These are phyloP conservation scores for Stachybotrys echinatus DNA, from an alignment of 2,329 filamentous ascomycete species.

Conservation along the genomic window DNA sequence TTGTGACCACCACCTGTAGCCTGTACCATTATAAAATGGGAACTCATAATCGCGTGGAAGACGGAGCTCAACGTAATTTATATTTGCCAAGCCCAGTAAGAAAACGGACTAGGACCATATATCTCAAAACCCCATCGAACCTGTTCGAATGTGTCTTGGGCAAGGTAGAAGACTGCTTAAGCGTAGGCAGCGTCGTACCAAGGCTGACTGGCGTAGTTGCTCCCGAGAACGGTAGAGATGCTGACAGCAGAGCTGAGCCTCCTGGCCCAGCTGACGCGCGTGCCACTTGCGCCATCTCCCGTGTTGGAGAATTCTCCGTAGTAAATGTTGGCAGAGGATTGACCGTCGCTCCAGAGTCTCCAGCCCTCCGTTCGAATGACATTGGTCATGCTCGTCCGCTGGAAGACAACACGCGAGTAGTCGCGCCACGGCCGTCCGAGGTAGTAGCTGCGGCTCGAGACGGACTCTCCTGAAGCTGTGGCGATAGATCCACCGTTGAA, in stretches of 20 bases:
- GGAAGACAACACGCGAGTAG: slow-evolving; percentile 42
- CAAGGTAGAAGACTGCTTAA: too few relatives aligned
- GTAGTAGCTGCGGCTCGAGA: slow-evolving; percentile 27
- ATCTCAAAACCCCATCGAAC: too few relatives aligned
- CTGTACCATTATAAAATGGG: too few relatives aligned
- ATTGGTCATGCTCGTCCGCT: slow-evolving; percentile 38
- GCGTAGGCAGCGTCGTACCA: background rate
- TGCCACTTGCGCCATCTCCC: slow-evolving; percentile 48
- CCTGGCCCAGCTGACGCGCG: slow-evolving; percentile 39
- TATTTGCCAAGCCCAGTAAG: too few relatives aligned
- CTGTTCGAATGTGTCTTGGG: too few relatives aligned
- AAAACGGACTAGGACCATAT: too few relatives aligned
- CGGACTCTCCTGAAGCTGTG: slow-evolving; percentile 13
- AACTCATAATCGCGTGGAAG: too few relatives aligned
- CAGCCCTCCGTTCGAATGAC: slow-evolving; percentile 41
- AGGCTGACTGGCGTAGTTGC: slow-evolving; percentile 1
- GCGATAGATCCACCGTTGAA: slow-evolving; percentile 35
- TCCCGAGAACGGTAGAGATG: slow-evolving; percentile 6
- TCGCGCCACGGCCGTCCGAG: slow-evolving; percentile 42
- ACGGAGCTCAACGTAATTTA: too few relatives aligned
- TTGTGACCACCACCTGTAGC: too few relatives aligned
- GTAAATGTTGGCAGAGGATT: slow-evolving; percentile 41
- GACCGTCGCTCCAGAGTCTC: slow-evolving; percentile 44
- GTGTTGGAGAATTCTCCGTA: slow-evolving; percentile 56
- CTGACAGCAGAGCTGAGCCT: slow-evolving; percentile 16